Percentiles rank a stretch among this genome's conserved stretches.
These are phyloP conservation scores for Trichosporon asahii DNA, from an alignment of 1,284 basidiomycete species.

Conservation along the genomic window DNA sequence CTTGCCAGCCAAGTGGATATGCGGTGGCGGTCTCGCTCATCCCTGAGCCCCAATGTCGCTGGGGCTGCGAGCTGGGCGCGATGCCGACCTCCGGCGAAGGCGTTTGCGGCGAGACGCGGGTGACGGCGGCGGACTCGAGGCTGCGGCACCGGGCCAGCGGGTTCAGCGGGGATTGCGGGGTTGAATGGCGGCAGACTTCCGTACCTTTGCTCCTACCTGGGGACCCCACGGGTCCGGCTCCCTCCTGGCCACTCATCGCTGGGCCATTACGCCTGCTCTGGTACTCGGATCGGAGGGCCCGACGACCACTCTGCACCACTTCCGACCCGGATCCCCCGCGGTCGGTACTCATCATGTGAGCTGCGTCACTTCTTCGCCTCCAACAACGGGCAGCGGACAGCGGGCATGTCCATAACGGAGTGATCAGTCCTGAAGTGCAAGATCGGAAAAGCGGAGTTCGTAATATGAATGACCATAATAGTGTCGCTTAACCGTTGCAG, in stretches of 20 bases:
- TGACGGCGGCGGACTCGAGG: background rate
- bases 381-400: too few species aligned
- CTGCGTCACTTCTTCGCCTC: background rate
- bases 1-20: too few species aligned
- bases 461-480: background rate
- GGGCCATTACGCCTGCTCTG: background rate
- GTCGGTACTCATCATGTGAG: background rate
- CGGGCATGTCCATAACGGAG: background rate
- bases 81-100: background rate
- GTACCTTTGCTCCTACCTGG: background rate
- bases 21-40: background rate
- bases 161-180: background rate
- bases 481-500: background rate
- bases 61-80: background rate
- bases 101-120: background rate
- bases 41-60: background rate
- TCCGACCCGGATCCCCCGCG: background rate
- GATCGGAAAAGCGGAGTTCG: background rate
- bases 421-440: too few species aligned
- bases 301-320: background rate
- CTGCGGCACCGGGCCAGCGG: background rate
- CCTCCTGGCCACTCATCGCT: background rate
- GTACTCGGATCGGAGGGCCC: background rate
- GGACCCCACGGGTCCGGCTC: background rate
- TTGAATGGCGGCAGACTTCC: background rate